Base-by-base conservation (phyloP, 805 yeast species). In the Starmerella vitae region DNA sequence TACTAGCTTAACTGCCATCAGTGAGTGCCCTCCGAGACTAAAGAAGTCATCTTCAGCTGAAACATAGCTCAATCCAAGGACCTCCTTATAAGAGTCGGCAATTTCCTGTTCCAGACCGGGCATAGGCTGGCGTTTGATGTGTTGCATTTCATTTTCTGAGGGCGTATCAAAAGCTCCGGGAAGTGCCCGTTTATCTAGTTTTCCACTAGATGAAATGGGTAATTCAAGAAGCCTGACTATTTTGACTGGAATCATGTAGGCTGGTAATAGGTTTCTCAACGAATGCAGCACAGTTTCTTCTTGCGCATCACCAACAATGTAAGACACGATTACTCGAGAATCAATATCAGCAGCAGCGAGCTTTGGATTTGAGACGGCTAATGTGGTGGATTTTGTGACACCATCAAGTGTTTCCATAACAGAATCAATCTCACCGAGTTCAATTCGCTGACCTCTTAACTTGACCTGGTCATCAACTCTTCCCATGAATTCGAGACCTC, bases 1-100 rank as follows among this genome's bases (percentile, higher is more conserved):
- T 1, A 40, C 40, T 4, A 44, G 34, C 3, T 38, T 40, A 14
- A 47, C 47, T 3, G 96, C 97, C 47, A 91, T 66, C 51, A 88
- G 85, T 1, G 96, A 86, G 61, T 88, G 98, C 3, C 98, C 98
- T 42, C 98, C 98, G 39, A 91, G 64, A 55, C 88, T 97, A 54
- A 88, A 88, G 71, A 88, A 88, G 1, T 93, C 80, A 58, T 88
- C 97, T 13, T 44, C 47, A 7, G 42, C 47, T 14, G 34, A 20
- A 3, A 38, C 42, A 1, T 25, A 12, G 2, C 12, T 18, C 15
- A 27, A 30, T 3, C 37, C 38, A 5, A 44, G 31, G 9, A 44
- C 21, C 4, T 37, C 37, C 10, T 19, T 14, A 21, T 37, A 40
- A 3, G 42, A 33, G 1, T 32, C 37, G 4, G 47, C 44, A 19